Base-by-base conservation (phyloP, 441 rosid species). In the Arabidopsis hybrid region DNA sequence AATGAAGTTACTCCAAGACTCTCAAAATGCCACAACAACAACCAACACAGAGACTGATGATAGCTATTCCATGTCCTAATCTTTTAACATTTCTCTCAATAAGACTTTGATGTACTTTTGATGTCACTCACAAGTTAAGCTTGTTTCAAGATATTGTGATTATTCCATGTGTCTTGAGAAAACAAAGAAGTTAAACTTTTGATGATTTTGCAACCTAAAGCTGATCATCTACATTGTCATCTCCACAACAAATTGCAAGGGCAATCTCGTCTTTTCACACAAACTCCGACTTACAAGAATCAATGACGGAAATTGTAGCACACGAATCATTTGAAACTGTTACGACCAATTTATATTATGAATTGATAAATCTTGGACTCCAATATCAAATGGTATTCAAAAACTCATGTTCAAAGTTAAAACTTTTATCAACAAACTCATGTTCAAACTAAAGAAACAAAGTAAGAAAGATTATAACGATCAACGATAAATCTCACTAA, bases 1-100 rank as follows among this genome's bases (percentile, higher is more conserved):
- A 65, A 88, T 89, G 84, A 84, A 87, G 87, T 84, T 93, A 57
- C 69, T 76, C 60, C 65, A 76, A 63, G 79, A 76, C 60, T 46
- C 79, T 38, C 66, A 76, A 56, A 18, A 69, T 8, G 75, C 69
- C 14, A 21, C 58, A 10, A 11, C 70, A 39, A 13, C 13, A 9
- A 53, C 18, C 62, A 29, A 26, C 73, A 17, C 78, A 34, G 78
- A 60, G 35, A 62, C 69, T 10, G 69, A 75, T 14, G 59, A 65
- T 14, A 17, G 1, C 21, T 65, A 59, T 50, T 61, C 69, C 12
- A 69, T 62, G 16, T 26, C 79, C 52, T 75, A 75, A 38, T 45
- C 46, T 13, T 38, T 2, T 32, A 9, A 2, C 43, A 16, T 10
- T 9, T 32, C 21, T 39, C 51, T 9, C 49, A 47, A n/a, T 59